Percentiles rank a stretch among this genome's conserved stretches.
phyloP scores from a whole-genome alignment of 306 rosid species.

The Quercus cerris region DNA sequence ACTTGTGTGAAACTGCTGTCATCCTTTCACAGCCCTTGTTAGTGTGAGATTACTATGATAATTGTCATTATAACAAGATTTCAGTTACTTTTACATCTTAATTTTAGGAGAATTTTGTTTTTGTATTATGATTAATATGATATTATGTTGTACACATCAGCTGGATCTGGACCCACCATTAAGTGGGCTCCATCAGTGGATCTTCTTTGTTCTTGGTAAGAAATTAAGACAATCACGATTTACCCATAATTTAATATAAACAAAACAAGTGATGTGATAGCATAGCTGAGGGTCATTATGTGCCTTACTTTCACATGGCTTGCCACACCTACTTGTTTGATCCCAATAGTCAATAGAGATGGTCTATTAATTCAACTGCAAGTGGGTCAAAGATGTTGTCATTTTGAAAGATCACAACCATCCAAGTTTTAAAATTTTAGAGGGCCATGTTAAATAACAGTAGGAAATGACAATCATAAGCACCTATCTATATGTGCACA shows the following conservation, averaged over 20 bases:
- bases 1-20: constrained; percentile 32
- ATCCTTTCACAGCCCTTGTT: constrained; percentile 16
- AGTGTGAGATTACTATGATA: constrained; percentile 32
- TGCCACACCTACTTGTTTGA: constrained; percentile 53
- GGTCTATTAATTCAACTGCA: constrained; percentile 75
- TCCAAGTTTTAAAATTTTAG: constrained; percentile 38
- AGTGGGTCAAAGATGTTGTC: constrained; percentile 71
- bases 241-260: constrained; percentile 25
- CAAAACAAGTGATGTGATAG: constrained; percentile 37
- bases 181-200: constrained; percentile 29
- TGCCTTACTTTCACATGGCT: constrained; percentile 57
- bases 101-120: constrained; percentile 36
- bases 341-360: constrained; percentile 56
- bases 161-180: constrained; percentile 65
- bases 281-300: constrained; percentile 48
- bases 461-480: constrained; percentile 45
- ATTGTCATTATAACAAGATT: constrained; percentile 48
- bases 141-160: constrained; percentile 60
- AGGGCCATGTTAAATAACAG: constrained; percentile 37
- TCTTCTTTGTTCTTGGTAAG: constrained; percentile 46
- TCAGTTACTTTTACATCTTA: constrained; percentile 59
- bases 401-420: constrained; percentile 42
- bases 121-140: constrained; percentile 41
- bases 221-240: constrained; percentile 40
- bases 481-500: constrained; percentile 46